These are phyloP conservation scores for Aspergillus conjunctus DNA, from an alignment of 495 filamentous ascomycete species.

Conservation along the genomic window DNA sequence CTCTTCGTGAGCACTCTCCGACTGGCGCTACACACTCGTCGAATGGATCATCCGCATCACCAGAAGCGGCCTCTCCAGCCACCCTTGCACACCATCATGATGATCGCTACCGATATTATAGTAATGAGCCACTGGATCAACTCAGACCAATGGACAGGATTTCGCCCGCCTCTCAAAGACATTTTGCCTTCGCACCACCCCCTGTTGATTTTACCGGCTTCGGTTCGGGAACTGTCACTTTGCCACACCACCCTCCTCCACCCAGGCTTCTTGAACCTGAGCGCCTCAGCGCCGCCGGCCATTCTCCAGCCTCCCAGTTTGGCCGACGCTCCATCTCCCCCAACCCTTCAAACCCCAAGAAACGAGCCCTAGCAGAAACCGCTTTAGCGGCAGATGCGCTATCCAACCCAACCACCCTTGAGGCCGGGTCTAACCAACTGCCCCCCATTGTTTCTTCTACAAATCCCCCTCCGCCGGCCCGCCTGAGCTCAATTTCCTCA, in stretches of 20 bases:
- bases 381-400: slow-evolving; percentile 30
- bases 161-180: slow-evolving; percentile 34
- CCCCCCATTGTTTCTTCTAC: slow-evolving; percentile 48
- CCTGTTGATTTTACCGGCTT: slow-evolving; percentile 57
- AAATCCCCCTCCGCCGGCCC: slow-evolving; percentile 47
- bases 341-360: slow-evolving; percentile 42
- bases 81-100: slow-evolving; percentile 60
- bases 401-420: slow-evolving; percentile 36
- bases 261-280: slow-evolving; percentile 48
- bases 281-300: slow-evolving; percentile 29
- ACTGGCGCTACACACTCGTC: slow-evolving; percentile 48
- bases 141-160: slow-evolving; percentile 32
- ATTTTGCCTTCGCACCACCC: slow-evolving; percentile 44
- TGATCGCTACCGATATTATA: slow-evolving; percentile 54
- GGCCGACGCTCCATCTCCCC: slow-evolving; percentile 46
- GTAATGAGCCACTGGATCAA: slow-evolving; percentile 40
- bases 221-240: slow-evolving; percentile 36
- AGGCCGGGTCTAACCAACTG: slow-evolving; percentile 47
- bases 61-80: slow-evolving; percentile 44
- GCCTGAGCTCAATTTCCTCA: slow-evolving; percentile 77
- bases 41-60: slow-evolving; percentile 46
- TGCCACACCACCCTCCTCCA: slow-evolving; percentile 43
- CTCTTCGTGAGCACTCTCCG: slow-evolving; percentile 58
- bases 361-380: slow-evolving; percentile 47
- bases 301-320: slow-evolving; percentile 40